Evolutionary conservation across 2,329 filamentous ascomycete species (phyloP), one percentile per base, ranked within the genome.

Genomic region (Fusarium acutatum): DNA sequence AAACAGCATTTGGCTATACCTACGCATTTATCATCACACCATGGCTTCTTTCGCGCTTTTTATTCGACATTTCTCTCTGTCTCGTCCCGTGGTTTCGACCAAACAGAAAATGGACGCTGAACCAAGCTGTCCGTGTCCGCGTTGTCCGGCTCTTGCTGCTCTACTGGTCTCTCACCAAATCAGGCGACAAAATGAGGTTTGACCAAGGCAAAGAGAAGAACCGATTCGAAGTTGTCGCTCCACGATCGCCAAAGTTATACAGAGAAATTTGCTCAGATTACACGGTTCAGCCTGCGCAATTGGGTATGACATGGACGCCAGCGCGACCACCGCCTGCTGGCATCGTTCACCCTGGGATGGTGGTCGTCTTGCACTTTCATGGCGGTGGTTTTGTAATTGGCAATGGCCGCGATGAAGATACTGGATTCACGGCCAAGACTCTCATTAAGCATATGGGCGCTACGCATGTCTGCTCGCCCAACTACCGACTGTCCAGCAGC

Each of bases 241-340:
- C 74, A 1, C 56, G 66, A n/a, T 73, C 69, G 2, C 50, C 58
- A 3, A 75, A 76, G 18, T 20, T 76, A 2, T 76, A 76, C 28
- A 52, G 60, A 53, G 74, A 47, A 8, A 41, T 73, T 2, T 40
- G 76, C 4, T 41, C 43, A 14, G 63, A 75, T 24, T 37, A 32
- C 14, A 7, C 26, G 8, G 52, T 75, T 7, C 65, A 62, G 26
- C 74, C 74, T 11, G 32, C 47, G 1, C 22, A 64, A 5, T 13
- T 76, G 5, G 74, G 74, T 10, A 67, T 76, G 74, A 76, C 69
- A 13, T 76, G 74, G 74, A 76, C 74, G 4, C 74, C 74, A 1
- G 54, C 74, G 11, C 44, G 61, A 4, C 74, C 74, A 3, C 74
- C 74, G 4, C 60, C 74, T 2, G 38, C 71, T 12, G 60, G 38